Percentiles rank a stretch among this genome's conserved stretches.
phyloP scores from a whole-genome alignment of 306 rosid genomes.

The Lithocarpus polystachyus region DNA sequence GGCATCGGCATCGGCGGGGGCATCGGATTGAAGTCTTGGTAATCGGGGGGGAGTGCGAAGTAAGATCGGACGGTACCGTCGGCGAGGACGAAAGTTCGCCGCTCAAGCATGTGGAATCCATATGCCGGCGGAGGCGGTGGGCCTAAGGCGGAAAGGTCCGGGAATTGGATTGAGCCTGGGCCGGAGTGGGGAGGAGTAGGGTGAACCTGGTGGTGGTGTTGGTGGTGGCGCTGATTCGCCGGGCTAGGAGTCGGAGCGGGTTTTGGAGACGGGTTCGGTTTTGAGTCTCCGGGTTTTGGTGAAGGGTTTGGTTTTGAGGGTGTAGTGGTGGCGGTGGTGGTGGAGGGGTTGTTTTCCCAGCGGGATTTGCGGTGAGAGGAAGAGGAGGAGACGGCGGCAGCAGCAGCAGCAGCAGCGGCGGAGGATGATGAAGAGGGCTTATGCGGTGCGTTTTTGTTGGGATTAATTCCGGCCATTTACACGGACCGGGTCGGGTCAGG shows the following conservation, averaged over 20 bases:
- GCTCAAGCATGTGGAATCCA: conserved; percentile 97
- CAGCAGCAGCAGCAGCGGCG: conserved; percentile 7
- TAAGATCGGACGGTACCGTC: conserved; percentile 90
- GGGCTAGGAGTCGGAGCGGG: conserved; percentile 35
- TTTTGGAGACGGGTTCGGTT: conserved; percentile 35
- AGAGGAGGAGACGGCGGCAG: no score
- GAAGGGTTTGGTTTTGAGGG: no score
- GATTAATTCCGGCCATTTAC: conserved; percentile 78
- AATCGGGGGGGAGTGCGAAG: conserved; percentile 88
- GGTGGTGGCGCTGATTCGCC: conserved; percentile 3
- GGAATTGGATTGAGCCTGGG: conserved; percentile 29
- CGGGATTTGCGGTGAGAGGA: conserved; percentile 69
- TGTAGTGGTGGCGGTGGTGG: no score
- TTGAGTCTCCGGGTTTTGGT: conserved; percentile 28
- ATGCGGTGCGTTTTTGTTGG: conserved; percentile 35
- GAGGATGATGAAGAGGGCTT: conserved; percentile 45
- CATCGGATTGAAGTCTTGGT: conserved; percentile 54
- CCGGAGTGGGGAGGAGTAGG: conserved; percentile 8
- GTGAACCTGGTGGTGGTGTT: conserved; percentile 32
- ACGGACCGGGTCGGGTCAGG: neutral
- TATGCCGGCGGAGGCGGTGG: conserved; percentile 87
- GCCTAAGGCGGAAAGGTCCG: conserved; percentile 54
- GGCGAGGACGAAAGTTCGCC: conserved; percentile 83
- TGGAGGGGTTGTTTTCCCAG: conserved; percentile 51
- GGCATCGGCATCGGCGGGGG: neutral